Evolutionary conservation across 129 eudicot species (phyloP).

Genomic region (Pseudognaphalium luteoalbum): DNA sequence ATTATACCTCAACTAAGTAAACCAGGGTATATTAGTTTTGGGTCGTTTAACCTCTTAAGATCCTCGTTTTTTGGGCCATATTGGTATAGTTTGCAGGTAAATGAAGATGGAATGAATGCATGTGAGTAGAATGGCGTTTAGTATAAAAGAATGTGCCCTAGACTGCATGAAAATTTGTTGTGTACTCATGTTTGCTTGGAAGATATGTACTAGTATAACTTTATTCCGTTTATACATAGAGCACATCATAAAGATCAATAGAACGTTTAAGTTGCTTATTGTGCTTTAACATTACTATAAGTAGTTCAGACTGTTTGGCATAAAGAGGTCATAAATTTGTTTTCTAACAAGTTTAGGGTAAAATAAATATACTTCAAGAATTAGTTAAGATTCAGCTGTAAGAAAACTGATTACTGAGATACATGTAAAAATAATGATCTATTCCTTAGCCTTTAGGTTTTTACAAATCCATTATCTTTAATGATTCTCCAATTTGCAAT

Average conservation of each 20-base stretch:
- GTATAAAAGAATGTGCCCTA: too few species aligned
- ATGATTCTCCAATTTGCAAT: not conserved
- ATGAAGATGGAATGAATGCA: not conserved
- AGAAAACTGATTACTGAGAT: not conserved
- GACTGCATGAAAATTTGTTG: too few species aligned
- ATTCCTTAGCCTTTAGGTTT: not conserved
- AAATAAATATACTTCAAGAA: not conserved
- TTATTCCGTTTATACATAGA: too few species aligned
- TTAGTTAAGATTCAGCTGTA: not conserved
- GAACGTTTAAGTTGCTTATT: not conserved
- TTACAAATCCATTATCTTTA: not conserved
- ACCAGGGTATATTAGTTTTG: too few species aligned
- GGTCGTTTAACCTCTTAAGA: not conserved
- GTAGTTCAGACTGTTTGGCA: not conserved
- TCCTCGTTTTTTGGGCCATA: conserved; percentile 3
- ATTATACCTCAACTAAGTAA: not conserved
- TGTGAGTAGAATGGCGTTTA: too few species aligned
- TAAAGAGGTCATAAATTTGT: not conserved
- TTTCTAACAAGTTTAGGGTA: not conserved
- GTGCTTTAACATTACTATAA: not conserved
- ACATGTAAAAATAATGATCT: conserved; percentile 5
- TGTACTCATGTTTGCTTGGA: not conserved
- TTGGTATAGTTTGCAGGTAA: not conserved
- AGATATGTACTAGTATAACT: not conserved
- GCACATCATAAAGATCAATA: too few species aligned